Base-by-base conservation (phyloP, 148 eudicot genomes). In the Amaranthus palmeri region DNA sequence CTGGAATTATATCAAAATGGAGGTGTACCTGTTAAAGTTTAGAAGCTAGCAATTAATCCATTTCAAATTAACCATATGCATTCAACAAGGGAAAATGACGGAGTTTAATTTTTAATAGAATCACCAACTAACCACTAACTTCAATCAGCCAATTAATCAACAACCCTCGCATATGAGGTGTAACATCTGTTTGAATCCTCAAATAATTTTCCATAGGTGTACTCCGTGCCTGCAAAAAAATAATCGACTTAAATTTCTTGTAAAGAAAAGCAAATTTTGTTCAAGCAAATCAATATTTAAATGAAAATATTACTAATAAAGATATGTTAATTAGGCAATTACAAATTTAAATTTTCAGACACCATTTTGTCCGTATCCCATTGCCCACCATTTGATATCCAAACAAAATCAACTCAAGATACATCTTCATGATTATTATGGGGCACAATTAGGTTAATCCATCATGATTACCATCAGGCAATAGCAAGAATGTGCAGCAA, bases 131-230 rank as follows among this genome's bases (percentile, higher is more conserved):
- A 54, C 15, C 72, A 54, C 45, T 64, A 79, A 92, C 98, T 85
- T 93, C 98, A 70, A 93, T 79, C 44, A 93, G 92, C 98, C 98
- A 93, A 75, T 93, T 90, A 73, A 93, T 51, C 82, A 93, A 78
- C 81, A 93, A 85, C 67, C 88, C 90, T 67, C 98, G 90, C 98
- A 93, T 90, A 68, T 86, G 92, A 61, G 92, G 88, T 71, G 96
- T 85, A 70, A 86, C 75, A 52, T 88, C 92, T 67, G 83, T 81
- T 81, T 90, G 98, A 60, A 74, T 82, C 48, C 50, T 85, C 89
- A 93, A 79, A 84, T 90, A 90, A 64, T 87, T 78, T 74, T 73
- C 78, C 70, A 81, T 49, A 17, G 82, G 72, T 17, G 63, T 79
- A 70, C 77, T 70, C 70, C 88, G 93, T 53, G 87, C 86, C 98